These are phyloP conservation scores for Dendrothele bispora DNA, from an alignment of 768 basidiomycete genomes.

Conservation along the genomic window DNA sequence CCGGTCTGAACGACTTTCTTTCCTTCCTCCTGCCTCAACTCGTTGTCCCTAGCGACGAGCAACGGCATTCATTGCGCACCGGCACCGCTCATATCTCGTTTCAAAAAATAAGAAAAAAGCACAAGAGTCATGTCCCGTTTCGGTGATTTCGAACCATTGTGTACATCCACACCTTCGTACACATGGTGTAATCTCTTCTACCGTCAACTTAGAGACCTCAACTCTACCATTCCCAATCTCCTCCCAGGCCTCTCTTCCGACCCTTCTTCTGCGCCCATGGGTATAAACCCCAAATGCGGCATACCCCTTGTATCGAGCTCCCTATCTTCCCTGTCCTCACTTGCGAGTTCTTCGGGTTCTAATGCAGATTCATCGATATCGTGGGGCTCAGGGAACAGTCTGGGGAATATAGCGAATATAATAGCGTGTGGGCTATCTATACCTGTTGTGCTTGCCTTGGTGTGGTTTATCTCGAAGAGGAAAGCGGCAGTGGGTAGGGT, in stretches of 20 bases:
- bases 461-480: slow-evolving; percentile 58
- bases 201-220: slow-evolving; percentile 47
- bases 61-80: too few relatives aligned
- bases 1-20: too few relatives aligned
- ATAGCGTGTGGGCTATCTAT: slow-evolving; percentile 77
- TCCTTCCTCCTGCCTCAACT: too few relatives aligned
- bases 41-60: too few relatives aligned
- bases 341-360: too few relatives aligned
- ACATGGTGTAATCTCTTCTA: slow-evolving; percentile 97
- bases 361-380: too few relatives aligned
- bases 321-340: slow-evolving; percentile 36
- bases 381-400: slow-evolving; percentile 8
- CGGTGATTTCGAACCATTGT: slow-evolving; percentile 72
- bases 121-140: slow-evolving; percentile 62
- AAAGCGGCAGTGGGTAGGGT: slow-evolving; percentile 89
- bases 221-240: slow-evolving; percentile 24
- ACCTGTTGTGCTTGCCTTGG: slow-evolving; percentile 55
- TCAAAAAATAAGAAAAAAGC: too few relatives aligned
- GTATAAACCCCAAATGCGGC: slow-evolving; percentile 80
- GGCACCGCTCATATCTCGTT: too few relatives aligned
- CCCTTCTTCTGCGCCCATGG: slow-evolving; percentile 65
- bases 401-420: slow-evolving; percentile 88
- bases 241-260: slow-evolving; percentile 44
- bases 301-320: slow-evolving; percentile 61
- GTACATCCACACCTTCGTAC: slow-evolving; percentile 72